Evolutionary conservation across 1,284 basidiomycete genomes (phyloP), one percentile per base, ranked within the genome.

Genomic region (Spongispora temasekensis): DNA sequence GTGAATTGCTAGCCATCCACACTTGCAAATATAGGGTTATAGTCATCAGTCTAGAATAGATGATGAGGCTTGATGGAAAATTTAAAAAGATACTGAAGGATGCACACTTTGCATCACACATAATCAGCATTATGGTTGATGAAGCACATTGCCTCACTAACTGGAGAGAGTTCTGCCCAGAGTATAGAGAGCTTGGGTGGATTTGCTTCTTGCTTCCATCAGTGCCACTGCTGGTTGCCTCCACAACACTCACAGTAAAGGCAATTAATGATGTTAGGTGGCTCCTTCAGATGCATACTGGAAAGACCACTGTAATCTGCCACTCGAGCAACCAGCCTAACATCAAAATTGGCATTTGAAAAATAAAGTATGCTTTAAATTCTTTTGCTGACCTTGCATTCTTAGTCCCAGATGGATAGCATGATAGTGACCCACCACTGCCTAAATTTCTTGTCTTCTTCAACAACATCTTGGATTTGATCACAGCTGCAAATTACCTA

Each of bases 271-370:
- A 65, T 19, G 15, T 64, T 1, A 52, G 9, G 0, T 9, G n/a
- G 4, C 30, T 55, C 4, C 40, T 59, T 2, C 56, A 57, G 4
- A 59, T 65, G 4, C 32, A 4, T 3, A 6, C 5, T 19, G 0
- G 0, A 4, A 55, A 30, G 2, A 55, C 21, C 2, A 2, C 19
- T 21, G 13, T 19, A 0, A 7, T 64, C 1, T 60, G 42, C 32
- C 19, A 55, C 0, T 74, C 69, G 2, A 74, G 68, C 28, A 65
- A 78, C 51, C 58, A 62, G 0, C 70, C 72, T 3, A 74, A 77
- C 35, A 75, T 78, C 23, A 40, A 65, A 8, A 55, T 77, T 25
- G 60, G 62, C 4, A 68, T 77, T 9, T 58, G 59, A 12, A 56
- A 64, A n/a, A 69, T 77, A 52, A 27, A 57, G 21, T n/a, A n/a